These are phyloP conservation scores for Aspergillus panamensis DNA, from an alignment of 495 filamentous ascomycete genomes.

Conservation along the genomic window DNA sequence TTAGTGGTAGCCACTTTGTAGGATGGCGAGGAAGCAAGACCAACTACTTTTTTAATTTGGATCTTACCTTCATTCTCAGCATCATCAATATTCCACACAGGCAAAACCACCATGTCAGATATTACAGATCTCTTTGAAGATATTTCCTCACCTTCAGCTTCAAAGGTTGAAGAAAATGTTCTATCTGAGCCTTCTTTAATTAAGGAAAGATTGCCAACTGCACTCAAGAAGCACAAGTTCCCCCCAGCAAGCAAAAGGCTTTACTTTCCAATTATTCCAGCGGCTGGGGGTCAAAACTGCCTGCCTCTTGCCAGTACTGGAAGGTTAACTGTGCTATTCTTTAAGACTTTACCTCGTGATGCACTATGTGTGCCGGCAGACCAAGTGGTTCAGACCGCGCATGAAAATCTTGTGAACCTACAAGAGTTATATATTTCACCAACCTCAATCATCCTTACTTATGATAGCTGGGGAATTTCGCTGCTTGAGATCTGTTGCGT, in stretches of 20 bases:
- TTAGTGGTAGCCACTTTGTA: too few relatives aligned
- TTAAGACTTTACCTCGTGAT: slow-evolving; percentile 10
- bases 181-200: not conserved
- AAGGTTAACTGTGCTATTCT: slow-evolving; percentile 2
- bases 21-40: too few relatives aligned
- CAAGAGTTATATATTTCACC: slow-evolving; percentile 10
- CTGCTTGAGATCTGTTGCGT: slow-evolving; percentile 8
- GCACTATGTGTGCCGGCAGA: slow-evolving; percentile 2
- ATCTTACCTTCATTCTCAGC: too few relatives aligned
- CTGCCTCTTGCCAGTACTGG: slow-evolving; percentile 6
- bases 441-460: slow-evolving; percentile 6
- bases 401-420: slow-evolving; percentile 15
- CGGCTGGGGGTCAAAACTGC: slow-evolving; percentile 6
- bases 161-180: not conserved
- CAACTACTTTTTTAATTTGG: too few relatives aligned
- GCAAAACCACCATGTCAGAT: slow-evolving; percentile 2
- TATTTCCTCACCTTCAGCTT: not conserved
- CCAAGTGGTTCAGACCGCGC: slow-evolving; percentile 5
- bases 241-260: slow-evolving; percentile 10
- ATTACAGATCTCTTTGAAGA: slow-evolving; percentile 9
- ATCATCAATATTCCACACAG: too few relatives aligned
- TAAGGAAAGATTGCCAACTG: slow-evolving; percentile 5
- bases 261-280: slow-evolving; percentile 11
- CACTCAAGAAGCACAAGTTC: slow-evolving; percentile 10
- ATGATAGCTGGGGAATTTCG: slow-evolving; percentile 11